These are phyloP conservation scores for Mycena albidolilacea DNA, from an alignment of 768 basidiomycete genomes.

Conservation along the genomic window DNA sequence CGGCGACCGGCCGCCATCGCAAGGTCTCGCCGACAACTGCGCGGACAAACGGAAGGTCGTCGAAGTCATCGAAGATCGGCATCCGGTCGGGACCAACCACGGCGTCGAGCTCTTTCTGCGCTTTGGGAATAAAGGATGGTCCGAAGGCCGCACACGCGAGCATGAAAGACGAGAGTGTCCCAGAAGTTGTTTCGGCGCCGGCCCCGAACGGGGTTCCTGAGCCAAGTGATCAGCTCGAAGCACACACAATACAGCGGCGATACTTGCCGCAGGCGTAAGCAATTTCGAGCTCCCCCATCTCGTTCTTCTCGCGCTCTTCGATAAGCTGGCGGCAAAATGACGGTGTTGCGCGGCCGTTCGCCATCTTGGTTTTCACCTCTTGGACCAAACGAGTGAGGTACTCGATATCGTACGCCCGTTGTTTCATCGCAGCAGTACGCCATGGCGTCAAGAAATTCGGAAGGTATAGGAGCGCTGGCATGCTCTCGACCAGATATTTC, in stretches of 20 bases:
- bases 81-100: slow-evolving; percentile 55
- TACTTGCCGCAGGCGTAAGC: slow-evolving; percentile 58
- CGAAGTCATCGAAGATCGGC: slow-evolving; percentile 54
- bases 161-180: slow-evolving; percentile 50
- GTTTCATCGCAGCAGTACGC: slow-evolving; percentile 37
- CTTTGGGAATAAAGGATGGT: slow-evolving; percentile 51
- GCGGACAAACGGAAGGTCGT: slow-evolving; percentile 52
- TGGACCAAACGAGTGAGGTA: slow-evolving; percentile 57
- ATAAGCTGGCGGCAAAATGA: slow-evolving; percentile 58
- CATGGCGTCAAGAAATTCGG: slow-evolving; percentile 45
- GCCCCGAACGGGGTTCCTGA: slow-evolving; percentile 57
- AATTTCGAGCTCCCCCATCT: slow-evolving; percentile 59
- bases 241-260: not conserved
- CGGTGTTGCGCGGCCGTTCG: slow-evolving; percentile 54
- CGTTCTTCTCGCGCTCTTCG: slow-evolving; percentile 53
- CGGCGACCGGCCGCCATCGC: slow-evolving; percentile 53
- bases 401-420: slow-evolving; percentile 54
- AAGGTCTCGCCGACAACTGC: slow-evolving; percentile 58
- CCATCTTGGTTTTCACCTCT: slow-evolving; percentile 60
- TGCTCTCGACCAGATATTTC: slow-evolving; percentile 64
- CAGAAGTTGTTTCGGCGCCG: slow-evolving; percentile 60
- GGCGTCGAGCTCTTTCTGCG: slow-evolving; percentile 57
- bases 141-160: slow-evolving; percentile 43
- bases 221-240: not conserved
- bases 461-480: slow-evolving; percentile 63